phyloP scores from a whole-genome alignment of 306 rosid genomes.

The Arachis hypogaea region DNA sequence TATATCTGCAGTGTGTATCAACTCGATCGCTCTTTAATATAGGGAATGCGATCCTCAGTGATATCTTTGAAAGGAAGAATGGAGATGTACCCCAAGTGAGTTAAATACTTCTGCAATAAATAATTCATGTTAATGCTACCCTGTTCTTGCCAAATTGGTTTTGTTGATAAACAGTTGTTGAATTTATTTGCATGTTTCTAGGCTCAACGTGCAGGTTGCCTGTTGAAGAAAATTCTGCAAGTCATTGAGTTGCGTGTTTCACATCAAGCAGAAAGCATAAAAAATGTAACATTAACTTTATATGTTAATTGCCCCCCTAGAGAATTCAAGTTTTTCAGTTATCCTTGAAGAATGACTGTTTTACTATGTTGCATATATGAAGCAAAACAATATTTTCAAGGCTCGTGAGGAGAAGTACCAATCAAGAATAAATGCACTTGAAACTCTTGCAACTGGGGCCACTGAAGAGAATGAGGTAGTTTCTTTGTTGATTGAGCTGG shows the following conservation, averaged over 20 bases:
- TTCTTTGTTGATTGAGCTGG: constrained; percentile 31
- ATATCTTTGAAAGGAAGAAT: constrained; percentile 61
- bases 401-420: constrained; percentile 86
- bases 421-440: constrained; percentile 73
- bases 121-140: constrained; percentile 31
- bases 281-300: constrained; percentile 57
- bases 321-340: constrained; percentile 33
- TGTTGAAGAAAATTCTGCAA: constrained; percentile 77
- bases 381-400: constrained; percentile 77
- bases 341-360: constrained; percentile 38
- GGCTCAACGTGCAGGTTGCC: constrained; percentile 69
- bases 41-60: constrained; percentile 69
- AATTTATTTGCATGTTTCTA: constrained; percentile 36
- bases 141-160: constrained; percentile 16
- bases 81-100: constrained; percentile 74
- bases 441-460: constrained; percentile 77
- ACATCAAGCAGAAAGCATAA: constrained; percentile 70
- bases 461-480: constrained; percentile 83
- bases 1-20: constrained; percentile 70
- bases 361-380: constrained; percentile 45
- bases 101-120: constrained; percentile 41
- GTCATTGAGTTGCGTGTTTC: constrained; percentile 74
- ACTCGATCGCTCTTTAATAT: constrained; percentile 67
- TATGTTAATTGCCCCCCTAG: not conserved
- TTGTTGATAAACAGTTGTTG: constrained; percentile 6